Evolutionary conservation across 2,329 filamentous ascomycete genomes (phyloP), one percentile per base, ranked within the genome.

Genomic region (Rhexocercosporidium sp.): DNA sequence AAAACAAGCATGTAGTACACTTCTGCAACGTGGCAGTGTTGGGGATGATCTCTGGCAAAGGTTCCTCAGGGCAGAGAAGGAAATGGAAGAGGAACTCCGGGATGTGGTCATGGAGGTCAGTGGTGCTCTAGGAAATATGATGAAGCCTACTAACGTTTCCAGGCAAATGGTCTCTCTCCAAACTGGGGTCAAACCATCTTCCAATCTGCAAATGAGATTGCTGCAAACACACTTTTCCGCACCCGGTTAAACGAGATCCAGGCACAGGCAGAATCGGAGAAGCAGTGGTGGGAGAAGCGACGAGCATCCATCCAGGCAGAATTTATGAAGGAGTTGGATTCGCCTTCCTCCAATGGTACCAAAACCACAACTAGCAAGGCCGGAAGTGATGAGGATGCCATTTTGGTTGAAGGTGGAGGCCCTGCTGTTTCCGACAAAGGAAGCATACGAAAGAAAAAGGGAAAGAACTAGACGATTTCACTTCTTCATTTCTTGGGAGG

Each of bases 101-200:
- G 96, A 99, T 80, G 95, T 98, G 27, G 94, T 98, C 39, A 88
- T 90, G 74, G 95, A 98, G 89, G 94, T 96, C 79, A 69, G 85
- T 70, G 0, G 11, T n/a, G n/a, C n/a, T 11, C 14, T 44, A 25
- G 16, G 14, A 47, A 39, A 3, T 8, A 31, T 25, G 12, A 6
- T 3, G 9, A 22, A 22, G 2, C 7, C 20, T 41, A 57, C 46
- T 59, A 68, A 78, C 66, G 66, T 65, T 22, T 64, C 25, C 56
- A 97, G 93, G 96, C 96, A 75, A 98, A 98, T 78, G 94, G 92
- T 22, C 91, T 97, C 71, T 86, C 88, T 1, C 90, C 92, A 59
- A 90, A 91, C 79, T 99, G 96, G 96, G 96, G 96, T 69, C 90
- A 96, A 77, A 89, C 88, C 65, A 98, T 99, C 79, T 99, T 99